These are phyloP conservation scores for Candida incommunis DNA, from an alignment of 805 yeast species.

Conservation along the genomic window DNA sequence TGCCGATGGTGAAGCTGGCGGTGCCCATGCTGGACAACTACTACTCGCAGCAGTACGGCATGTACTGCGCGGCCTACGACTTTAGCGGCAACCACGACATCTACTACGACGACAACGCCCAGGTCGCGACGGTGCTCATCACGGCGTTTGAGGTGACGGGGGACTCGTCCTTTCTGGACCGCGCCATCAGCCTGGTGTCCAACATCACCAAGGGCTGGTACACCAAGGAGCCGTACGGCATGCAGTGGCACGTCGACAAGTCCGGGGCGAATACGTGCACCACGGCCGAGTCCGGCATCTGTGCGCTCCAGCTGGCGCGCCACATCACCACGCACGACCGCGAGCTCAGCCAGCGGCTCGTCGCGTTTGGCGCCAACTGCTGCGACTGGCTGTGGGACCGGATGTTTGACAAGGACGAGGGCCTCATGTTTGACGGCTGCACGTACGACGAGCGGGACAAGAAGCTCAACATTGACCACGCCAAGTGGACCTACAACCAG, in stretches of 20 bases:
- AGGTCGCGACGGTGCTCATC: constrained; percentile 48
- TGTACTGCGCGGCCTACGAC: constrained; percentile 53
- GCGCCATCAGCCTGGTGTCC: constrained; percentile 42
- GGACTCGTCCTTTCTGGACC: constrained; percentile 35
- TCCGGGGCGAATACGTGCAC: constrained; percentile 51
- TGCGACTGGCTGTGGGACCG: constrained; percentile 41
- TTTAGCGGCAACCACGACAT: constrained; percentile 46
- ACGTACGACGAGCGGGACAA: constrained; percentile 27
- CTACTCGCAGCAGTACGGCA: constrained; percentile 35
- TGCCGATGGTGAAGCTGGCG: constrained; percentile 40
- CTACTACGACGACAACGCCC: constrained; percentile 66
- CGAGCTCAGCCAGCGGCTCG: constrained; percentile 30
- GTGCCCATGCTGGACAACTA: constrained; percentile 36
- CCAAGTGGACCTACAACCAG: constrained; percentile 54
- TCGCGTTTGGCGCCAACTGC: constrained; percentile 46
- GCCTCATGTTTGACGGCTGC: constrained; percentile 48
- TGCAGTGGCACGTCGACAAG: constrained; percentile 52
- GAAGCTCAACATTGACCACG: constrained; percentile 26
- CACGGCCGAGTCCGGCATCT: constrained; percentile 52
- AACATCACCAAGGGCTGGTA: constrained; percentile 50
- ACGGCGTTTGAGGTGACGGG: constrained; percentile 57
- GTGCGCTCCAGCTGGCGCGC: constrained; percentile 41
- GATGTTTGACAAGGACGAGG: constrained; percentile 39
- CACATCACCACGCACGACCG: constrained; percentile 25
- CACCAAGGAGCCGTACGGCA: constrained; percentile 40